Percentiles rank a stretch among this genome's conserved stretches.
Conservation (phyloP, 83 land plant species). For the Picea mariana region DNA sequence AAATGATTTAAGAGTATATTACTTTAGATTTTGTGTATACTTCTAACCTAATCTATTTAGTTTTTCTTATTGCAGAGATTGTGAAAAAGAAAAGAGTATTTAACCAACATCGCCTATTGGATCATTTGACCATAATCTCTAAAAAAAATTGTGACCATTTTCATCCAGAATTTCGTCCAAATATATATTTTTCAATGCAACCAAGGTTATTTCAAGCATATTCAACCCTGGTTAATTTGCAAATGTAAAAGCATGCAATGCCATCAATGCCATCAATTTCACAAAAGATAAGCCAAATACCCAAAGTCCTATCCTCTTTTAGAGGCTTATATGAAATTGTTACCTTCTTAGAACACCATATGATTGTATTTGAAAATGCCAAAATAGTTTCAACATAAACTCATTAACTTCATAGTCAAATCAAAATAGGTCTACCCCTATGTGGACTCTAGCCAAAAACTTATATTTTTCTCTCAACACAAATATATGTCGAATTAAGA, state of each 20-base stretch:
- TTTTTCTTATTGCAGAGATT: not conserved
- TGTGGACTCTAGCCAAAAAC: slow-evolving; percentile 37
- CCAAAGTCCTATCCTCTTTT: not conserved
- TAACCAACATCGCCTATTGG: slow-evolving; percentile 51
- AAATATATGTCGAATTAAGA: not conserved
- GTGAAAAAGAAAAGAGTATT: not conserved
- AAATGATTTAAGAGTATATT: not conserved
- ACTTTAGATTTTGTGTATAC: not conserved
- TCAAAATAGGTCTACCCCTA: slow-evolving; percentile 53
- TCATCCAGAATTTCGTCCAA: slow-evolving; percentile 81
- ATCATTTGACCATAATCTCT: slow-evolving; percentile 72
- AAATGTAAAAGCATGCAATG: slow-evolving; percentile 71
- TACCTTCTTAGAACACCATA: slow-evolving; percentile 72
- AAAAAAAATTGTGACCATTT: slow-evolving; percentile 51
- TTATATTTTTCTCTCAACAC: not conserved
- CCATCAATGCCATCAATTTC: slow-evolving; percentile 35
- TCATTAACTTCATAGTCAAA: slow-evolving; percentile 49
- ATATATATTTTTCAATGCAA: slow-evolving; percentile 65
- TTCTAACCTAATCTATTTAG: not conserved
- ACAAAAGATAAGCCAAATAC: not conserved
- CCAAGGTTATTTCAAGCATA: slow-evolving; percentile 82
- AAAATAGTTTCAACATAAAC: slow-evolving; percentile 58
- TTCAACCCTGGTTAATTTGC: slow-evolving; percentile 90
- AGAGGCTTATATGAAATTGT: not conserved
- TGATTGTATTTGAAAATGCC: slow-evolving; percentile 68